Conservation (phyloP, 768 basidiomycete species). For the Suillus bovinus region DNA sequence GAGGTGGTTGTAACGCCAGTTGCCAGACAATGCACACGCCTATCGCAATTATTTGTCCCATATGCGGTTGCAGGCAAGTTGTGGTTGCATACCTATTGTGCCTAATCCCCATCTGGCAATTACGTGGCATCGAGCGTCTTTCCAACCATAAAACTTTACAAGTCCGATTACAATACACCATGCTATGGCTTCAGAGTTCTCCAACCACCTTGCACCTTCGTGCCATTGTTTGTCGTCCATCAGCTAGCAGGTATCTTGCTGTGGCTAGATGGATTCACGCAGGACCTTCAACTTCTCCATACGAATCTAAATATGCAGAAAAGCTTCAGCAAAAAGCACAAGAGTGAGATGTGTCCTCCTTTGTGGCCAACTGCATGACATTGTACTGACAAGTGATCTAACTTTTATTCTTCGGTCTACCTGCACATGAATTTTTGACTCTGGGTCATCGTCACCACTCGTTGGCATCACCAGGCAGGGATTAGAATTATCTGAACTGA, state of each 20-base stretch:
- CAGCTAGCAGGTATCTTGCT: constrained; percentile 6
- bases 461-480: constrained; percentile 39
- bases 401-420: constrained; percentile 14
- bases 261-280: constrained; percentile 19
- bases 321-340: constrained; percentile 64
- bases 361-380: constrained; percentile 11
- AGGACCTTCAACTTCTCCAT: constrained; percentile 13
- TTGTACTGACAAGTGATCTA: constrained; percentile 20
- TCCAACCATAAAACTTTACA: not conserved
- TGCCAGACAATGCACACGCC: constrained; percentile 10
- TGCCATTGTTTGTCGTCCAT: not conserved
- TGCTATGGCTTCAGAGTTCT: not conserved
- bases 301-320: constrained; percentile 62
- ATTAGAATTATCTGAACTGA: constrained; percentile 40
- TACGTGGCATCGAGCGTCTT: not conserved
- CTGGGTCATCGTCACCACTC: constrained; percentile 1
- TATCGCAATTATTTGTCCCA: constrained; percentile 4
- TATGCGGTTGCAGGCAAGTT: constrained; percentile 1
- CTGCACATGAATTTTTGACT: constrained; percentile 10
- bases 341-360: constrained; percentile 49
- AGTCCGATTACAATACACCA: not conserved
- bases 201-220: not conserved
- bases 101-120: constrained; percentile 11
- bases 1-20: constrained; percentile 9
- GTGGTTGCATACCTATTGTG: constrained; percentile 13